Conservation (phyloP, 176 grass and related monocot genomes). For the Carex myosuroides region DNA sequence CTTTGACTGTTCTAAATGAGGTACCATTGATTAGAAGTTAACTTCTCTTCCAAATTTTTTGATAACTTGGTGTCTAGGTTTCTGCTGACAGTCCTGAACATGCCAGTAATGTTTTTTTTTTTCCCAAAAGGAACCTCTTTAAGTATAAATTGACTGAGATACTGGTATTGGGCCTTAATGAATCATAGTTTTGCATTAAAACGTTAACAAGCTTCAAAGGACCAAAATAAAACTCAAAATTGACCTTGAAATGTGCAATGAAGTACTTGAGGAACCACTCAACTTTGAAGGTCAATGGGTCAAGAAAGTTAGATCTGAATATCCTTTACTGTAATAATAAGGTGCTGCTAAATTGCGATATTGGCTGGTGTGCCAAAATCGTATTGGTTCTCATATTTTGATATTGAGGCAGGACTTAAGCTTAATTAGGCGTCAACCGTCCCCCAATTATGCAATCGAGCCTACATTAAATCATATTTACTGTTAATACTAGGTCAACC, state of each 20-base stretch:
- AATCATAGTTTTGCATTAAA: background rate
- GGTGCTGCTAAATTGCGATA: background rate
- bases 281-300: background rate
- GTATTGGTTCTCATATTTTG: background rate
- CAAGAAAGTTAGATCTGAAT: background rate
- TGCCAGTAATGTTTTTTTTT: background rate
- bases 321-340: background rate
- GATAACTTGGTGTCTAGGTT: background rate
- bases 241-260: background rate
- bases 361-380: background rate
- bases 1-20: slow-evolving; percentile 90
- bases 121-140: background rate
- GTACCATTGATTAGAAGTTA: slow-evolving; percentile 30
- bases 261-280: background rate
- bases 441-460: background rate
- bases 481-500: background rate
- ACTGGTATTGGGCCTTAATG: background rate
- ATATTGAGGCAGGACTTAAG: background rate
- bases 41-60: background rate
- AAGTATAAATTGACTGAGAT: background rate
- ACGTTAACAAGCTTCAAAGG: background rate
- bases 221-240: background rate
- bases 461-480: background rate
- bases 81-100: background rate
- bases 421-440: background rate